Base-by-base conservation (phyloP, 1,284 basidiomycete genomes). In the Pisolithus thermaeus region DNA sequence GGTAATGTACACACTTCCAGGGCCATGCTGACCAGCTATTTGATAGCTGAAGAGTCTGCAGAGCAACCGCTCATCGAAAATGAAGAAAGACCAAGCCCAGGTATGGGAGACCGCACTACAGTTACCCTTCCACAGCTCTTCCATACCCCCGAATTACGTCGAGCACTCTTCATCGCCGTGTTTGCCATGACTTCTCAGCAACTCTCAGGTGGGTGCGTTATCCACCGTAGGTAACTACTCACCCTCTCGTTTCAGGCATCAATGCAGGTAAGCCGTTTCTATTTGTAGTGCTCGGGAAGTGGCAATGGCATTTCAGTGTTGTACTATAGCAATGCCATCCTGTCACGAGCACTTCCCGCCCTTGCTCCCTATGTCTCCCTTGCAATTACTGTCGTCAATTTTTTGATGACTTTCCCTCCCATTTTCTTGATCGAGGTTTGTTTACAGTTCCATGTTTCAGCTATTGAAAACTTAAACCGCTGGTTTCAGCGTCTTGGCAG, bases 291-390 rank as follows among this genome's bases (percentile, higher is more conserved):
- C 51, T 7, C 27, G 16, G 38, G 20, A 37, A n/a, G 30, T 48
- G 35, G 40, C 54, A 71, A 78, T 35, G 70, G 71, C 54, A 74
- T 73, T 58, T 71, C 73, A 71, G 92, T 94, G 27, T 72, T 94
- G 47, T 95, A 92, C 65, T 95, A 94, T 70, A 92, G 90, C 67
- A 94, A 92, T 55, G 81, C 85, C 38, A 92, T 96, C 49, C 77
- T 96, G 14, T 80, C 84, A 8, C 83, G 83, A 47, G 79, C 90
- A 3, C 70, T 95, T 46, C 90, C 92, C 7, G 78, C 85, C 11
- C 67, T 84, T 14, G 92, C 89, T 0, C 83, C 87, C 22, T 90
- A 87, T 59, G 76, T 91, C 25, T 91, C 90, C 1, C 65, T 92
- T 3, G 84, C 81, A 18, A 87, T 91, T 52, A 85, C 92, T 0